Percentiles rank a stretch among this genome's conserved stretches.
Evolutionary conservation across 2,329 filamentous ascomycete species (phyloP).

Genomic region (Talaromyces piceae): DNA sequence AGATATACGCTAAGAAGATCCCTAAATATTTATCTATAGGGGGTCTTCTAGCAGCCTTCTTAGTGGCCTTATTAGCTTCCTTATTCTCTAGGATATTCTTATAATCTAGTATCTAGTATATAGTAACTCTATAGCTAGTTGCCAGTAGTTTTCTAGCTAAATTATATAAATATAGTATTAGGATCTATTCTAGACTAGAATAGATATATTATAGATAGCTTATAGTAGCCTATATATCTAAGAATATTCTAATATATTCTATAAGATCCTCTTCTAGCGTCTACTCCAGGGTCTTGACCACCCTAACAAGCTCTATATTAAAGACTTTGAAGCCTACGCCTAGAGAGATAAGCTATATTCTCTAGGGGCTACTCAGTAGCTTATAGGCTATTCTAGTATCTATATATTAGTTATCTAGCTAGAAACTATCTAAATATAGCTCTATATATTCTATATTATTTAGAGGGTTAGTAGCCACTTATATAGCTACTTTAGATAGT

Average conservation of each 20-base stretch:
- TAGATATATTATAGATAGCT: not conserved
- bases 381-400: too few species aligned
- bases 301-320: too few species aligned
- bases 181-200: not conserved
- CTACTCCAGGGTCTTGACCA: too few species aligned
- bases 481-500: too few species aligned
- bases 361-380: too few species aligned
- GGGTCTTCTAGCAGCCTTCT: slow-evolving; percentile 1
- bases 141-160: not conserved
- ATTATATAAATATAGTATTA: not conserved
- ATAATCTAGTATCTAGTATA: slow-evolving; percentile 13
- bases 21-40: not conserved
- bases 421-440: too few species aligned
- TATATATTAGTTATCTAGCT: too few species aligned
- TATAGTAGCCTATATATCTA: not conserved
- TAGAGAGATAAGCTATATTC: not conserved
- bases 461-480: too few species aligned
- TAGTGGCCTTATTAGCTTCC: slow-evolving; percentile 10
- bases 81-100: slow-evolving; percentile 11
- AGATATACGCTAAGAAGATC: not conserved
- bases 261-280: too few species aligned
- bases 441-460: too few species aligned
- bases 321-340: not conserved
- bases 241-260: not conserved
- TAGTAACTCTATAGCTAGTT: not conserved